Base-by-base conservation (phyloP, 345 rosid genomes). In the Pugionium cornutum region DNA sequence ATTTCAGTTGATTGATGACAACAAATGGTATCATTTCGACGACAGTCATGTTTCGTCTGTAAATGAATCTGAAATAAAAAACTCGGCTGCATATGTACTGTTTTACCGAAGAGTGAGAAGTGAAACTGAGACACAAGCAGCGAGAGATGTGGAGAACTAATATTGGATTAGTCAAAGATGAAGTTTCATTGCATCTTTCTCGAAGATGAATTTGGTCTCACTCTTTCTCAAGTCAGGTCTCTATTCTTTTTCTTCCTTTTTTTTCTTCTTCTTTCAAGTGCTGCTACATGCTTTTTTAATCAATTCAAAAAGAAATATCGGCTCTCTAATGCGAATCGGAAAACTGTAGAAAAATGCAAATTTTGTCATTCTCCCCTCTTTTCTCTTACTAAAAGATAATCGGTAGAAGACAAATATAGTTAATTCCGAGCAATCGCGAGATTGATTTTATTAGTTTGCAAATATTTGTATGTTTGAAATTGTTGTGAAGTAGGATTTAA, bases 11-110 rank as follows among this genome's bases (percentile, higher is more conserved):
- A 77, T 90, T 53, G 97, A 90, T 58, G 96, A 89, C 50, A 80
- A 84, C 76, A 86, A 84, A 76, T 94, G 99, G 99, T 90, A 89
- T 74, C 89, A 85, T 70, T 94, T 94, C 2, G 99, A 94, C 0
- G 99, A 94, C 58, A 83, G 91, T 51, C 84, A 79, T 27, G 99
- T 94, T 41, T 81, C 97, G 75, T 80, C 84, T 0, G 88, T 79
- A 51, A 67, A 68, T 34, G 97, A 94, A 64, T 36, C 83, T 2
- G 99, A 94, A 28, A 83, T 94, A 35, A 86, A 74, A 82, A 88
- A 81, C 34, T 76, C 96, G 31, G 92, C 96, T 40, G 95, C 96
- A 18, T 94, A 94, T 68, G 86, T 94, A 40, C 72, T 94, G 52
- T 90, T 94, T 78, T 94, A 94, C 69, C 84, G 68, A 61, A 83